These are phyloP conservation scores for Penicillium desertorum DNA, from an alignment of 495 filamentous ascomycete species.

Conservation along the genomic window DNA sequence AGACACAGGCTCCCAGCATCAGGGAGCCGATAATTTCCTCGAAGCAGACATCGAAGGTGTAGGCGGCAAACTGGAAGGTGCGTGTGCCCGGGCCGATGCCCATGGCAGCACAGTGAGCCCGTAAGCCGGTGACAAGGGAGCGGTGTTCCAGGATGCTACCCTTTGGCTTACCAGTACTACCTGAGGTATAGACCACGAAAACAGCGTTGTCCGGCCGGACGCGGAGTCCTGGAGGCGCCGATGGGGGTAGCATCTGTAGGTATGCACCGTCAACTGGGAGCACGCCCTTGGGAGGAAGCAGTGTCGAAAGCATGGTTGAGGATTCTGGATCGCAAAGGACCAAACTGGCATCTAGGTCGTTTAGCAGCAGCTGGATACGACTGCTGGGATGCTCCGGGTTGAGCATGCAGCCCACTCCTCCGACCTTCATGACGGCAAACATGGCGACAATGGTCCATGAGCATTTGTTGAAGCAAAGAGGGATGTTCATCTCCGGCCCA, in stretches of 20 bases:
- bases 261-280: no score
- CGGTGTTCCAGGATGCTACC: slow-evolving; percentile 74
- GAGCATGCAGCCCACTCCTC: slow-evolving; percentile 4
- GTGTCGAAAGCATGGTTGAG: background rate
- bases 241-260: background rate
- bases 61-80: slow-evolving; percentile 36
- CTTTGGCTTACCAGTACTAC: slow-evolving; percentile 51
- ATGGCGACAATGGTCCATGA: slow-evolving; percentile 44
- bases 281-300: background rate
- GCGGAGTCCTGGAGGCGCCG: background rate
- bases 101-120: slow-evolving; percentile 10
- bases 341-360: slow-evolving; percentile 52
- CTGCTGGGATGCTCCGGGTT: slow-evolving; percentile 18
- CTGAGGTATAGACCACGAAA: slow-evolving; percentile 63
- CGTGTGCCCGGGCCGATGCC: slow-evolving; percentile 34
- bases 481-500: slow-evolving; percentile 36
- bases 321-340: background rate
- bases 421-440: slow-evolving; percentile 46
- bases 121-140: slow-evolving; percentile 45
- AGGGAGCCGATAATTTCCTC: slow-evolving; percentile 23
- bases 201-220: slow-evolving; percentile 8
- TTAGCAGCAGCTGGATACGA: slow-evolving; percentile 47
- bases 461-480: slow-evolving; percentile 49
- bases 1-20: slow-evolving; percentile 26
- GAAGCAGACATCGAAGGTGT: slow-evolving; percentile 26